Evolutionary conservation across 1,139 yeast genomes (phyloP), one percentile per base, ranked within the genome.

Genomic region (Candida tunisiensis): DNA sequence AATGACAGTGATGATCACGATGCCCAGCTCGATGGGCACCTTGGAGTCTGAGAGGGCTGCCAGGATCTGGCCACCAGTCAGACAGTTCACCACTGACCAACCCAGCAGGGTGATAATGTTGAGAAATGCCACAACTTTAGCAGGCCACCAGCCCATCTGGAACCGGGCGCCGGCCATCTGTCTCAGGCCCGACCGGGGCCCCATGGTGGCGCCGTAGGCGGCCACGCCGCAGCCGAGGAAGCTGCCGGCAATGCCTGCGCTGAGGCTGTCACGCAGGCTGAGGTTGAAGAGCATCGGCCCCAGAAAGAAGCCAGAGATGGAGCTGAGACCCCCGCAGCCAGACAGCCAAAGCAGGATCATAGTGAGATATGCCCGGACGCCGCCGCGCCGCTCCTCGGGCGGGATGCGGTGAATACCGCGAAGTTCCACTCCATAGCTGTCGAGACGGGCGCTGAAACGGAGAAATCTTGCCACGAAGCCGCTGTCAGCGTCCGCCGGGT

Each of bases 161-260:
- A 65, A 78, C 34, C 92, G 60, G 1, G 85, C 75, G 13, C 80
- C 64, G 6, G 79, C 85, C 83, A 80, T 77, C 47, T 79, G 92
- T 39, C 93, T 60, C 36, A 85, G 67, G 0, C 93, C 93, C 0
- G 91, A 75, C 33, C 79, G 61, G 1, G 93, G 92, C 1, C 93
- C 93, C 83, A 79, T 71, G 8, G 69, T 62, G 3, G 91, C 63
- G 44, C 85, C 78, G 45, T 77, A 79, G 0, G 83, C 88, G 2
- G 93, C 91, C 14, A 78, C 57, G 8, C 64, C 50, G 42, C 88
- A 73, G 0, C 93, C 93, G 5, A 75, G 38, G 16, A 68, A 47
- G 33, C 67, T 65, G 1, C 82, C 80, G 4, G 70, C 42, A 14
- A 74, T 37, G 3, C 91, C 88, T 7, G 70, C 55, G 3, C 68